phyloP scores from a whole-genome alignment of 164 flowering plant genomes.

The Echeveria elegans region DNA sequence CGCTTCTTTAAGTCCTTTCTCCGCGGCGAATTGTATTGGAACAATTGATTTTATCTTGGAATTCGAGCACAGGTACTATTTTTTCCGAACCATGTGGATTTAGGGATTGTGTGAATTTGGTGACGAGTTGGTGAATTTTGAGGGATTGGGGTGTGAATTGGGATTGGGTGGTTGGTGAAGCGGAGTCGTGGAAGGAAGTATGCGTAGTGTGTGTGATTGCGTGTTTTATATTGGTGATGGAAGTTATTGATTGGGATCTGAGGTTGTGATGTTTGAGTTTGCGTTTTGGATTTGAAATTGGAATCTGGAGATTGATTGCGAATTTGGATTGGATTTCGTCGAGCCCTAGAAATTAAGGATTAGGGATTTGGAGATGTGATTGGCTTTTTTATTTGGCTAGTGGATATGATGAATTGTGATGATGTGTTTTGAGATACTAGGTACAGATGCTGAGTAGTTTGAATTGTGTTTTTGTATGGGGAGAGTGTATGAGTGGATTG shows the following conservation, averaged over 20 bases:
- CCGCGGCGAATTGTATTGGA: not conserved
- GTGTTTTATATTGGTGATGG: not conserved
- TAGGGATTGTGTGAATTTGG: constrained; percentile 1
- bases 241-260: not conserved
- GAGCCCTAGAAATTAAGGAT: not conserved
- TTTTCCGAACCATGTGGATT: too few species aligned
- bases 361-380: not conserved
- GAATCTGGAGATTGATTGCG: not conserved
- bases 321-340: too few species aligned
- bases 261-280: not conserved
- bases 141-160: not conserved
- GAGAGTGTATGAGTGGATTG: too few species aligned
- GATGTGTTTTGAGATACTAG: too few species aligned
- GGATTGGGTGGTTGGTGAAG: not conserved
- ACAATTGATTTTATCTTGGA: constrained; percentile 11
- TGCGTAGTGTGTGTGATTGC: not conserved
- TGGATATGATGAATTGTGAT: not conserved
- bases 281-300: not conserved
- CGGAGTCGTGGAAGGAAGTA: not conserved
- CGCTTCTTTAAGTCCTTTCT: constrained; percentile 3
- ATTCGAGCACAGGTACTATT: constrained; percentile 27
- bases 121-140: not conserved
- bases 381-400: not conserved
- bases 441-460: too few species aligned
- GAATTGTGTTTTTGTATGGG: too few species aligned